A percentile compares a stretch with the other conserved stretches of the same genome.
These are phyloP conservation scores for Ogataea hybrid DNA, from an alignment of 1,139 yeast species.

Conservation along the genomic window DNA sequence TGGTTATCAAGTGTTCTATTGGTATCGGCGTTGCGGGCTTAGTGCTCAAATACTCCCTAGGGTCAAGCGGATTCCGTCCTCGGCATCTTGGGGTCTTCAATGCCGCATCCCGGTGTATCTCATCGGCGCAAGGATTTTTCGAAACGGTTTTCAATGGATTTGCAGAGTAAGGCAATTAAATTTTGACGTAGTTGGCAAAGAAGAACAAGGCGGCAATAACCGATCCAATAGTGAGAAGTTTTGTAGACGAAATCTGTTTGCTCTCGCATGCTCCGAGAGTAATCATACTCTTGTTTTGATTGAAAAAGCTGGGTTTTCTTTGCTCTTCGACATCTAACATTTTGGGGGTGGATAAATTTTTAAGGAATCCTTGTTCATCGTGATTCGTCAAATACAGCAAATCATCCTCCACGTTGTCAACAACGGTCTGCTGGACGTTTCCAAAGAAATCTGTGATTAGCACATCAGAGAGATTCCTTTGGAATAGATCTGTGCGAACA, in stretches of 20 bases:
- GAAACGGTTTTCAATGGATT: slow-evolving; percentile 13
- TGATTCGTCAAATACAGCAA: slow-evolving; percentile 34
- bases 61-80: slow-evolving; percentile 12
- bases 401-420: slow-evolving; percentile 55
- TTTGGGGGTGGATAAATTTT: neutral
- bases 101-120: slow-evolving; percentile 5
- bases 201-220: slow-evolving; percentile 2
- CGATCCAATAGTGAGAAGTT: neutral
- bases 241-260: neutral
- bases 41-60: slow-evolving; percentile 15
- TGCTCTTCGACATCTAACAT: neutral
- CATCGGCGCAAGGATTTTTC: slow-evolving; percentile 12
- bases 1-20: slow-evolving; percentile 23
- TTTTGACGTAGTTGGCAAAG: slow-evolving; percentile 7
- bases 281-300: slow-evolving; percentile 9
- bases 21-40: slow-evolving; percentile 27
- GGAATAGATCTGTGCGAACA: slow-evolving; percentile 74
- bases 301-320: slow-evolving; percentile 1
- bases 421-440: slow-evolving; percentile 78
- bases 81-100: slow-evolving; percentile 8
- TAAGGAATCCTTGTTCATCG: slow-evolving; percentile 13
- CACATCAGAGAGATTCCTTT: slow-evolving; percentile 66
- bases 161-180: slow-evolving; percentile 6
- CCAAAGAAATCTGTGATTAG: slow-evolving; percentile 93
- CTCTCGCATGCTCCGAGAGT: slow-evolving; percentile 7